These are phyloP conservation scores for Lyophyllum atratum DNA, from an alignment of 768 basidiomycete genomes.

Conservation along the genomic window DNA sequence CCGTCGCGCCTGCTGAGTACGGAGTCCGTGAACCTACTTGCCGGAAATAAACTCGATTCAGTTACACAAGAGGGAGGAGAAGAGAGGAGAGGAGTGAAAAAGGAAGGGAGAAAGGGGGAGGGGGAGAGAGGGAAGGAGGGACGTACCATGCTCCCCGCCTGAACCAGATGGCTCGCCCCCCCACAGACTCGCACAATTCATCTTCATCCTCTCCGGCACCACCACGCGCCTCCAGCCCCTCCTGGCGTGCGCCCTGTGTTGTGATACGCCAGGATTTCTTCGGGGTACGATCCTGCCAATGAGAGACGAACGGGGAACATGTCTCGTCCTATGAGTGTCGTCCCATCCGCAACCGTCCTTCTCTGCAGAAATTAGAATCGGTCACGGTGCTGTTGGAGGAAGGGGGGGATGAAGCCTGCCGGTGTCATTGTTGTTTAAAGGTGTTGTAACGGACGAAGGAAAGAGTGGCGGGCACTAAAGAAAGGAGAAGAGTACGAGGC, in stretches of 20 bases:
- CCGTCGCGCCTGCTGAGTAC: slow-evolving; percentile 72
- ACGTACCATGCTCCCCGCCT: slow-evolving; percentile 83
- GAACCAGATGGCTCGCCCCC: slow-evolving; percentile 71
- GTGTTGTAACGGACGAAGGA: background rate
- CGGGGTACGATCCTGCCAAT: no score
- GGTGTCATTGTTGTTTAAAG: background rate
- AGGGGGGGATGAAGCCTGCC: slow-evolving; percentile 1
- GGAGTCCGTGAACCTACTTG: slow-evolving; percentile 64
- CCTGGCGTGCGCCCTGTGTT: no score
- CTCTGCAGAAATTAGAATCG: no score
- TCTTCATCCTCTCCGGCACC: slow-evolving; percentile 47
- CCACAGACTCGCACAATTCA: slow-evolving; percentile 77
- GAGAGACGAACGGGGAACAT: no score
- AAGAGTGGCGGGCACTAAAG: background rate
- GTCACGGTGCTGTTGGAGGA: background rate
- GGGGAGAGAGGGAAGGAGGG: background rate
- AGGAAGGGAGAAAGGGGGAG: no score
- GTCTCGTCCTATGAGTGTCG: no score
- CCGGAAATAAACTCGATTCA: background rate
- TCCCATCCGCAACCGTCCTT: no score
- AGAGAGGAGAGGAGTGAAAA: background rate
- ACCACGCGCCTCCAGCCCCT: slow-evolving; percentile 19
- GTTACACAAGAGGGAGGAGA: no score
- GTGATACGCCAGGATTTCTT: no score
- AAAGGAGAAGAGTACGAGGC: no score